Evolutionary conservation across 768 basidiomycete genomes (phyloP).

Genomic region (Strobilomyces confusus): DNA sequence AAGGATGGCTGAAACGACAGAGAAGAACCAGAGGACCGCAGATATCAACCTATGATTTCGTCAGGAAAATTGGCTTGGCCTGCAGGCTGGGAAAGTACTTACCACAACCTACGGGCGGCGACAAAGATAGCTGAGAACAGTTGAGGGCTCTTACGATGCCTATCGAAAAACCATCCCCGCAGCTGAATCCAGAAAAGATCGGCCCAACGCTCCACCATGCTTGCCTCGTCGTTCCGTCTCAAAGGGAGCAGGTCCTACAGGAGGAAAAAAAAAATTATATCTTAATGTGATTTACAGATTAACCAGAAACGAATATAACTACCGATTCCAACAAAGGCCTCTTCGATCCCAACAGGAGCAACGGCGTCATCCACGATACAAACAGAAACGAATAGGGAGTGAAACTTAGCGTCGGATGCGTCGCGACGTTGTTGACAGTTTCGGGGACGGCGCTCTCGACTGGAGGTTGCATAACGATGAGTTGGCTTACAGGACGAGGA

Average conservation of each 20-base stretch:
- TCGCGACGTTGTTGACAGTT: slow-evolving; percentile 15
- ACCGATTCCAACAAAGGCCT: slow-evolving; percentile 30
- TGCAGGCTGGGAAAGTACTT: neutral
- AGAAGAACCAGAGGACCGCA: slow-evolving; percentile 28
- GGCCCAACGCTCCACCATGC: slow-evolving; percentile 22
- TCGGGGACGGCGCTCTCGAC: slow-evolving; percentile 13
- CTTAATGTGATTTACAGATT: slow-evolving; percentile 18
- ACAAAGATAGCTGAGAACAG: slow-evolving; percentile 18
- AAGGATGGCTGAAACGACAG: slow-evolving; percentile 18
- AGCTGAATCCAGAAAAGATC: slow-evolving; percentile 24
- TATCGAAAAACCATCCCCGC: slow-evolving; percentile 18
- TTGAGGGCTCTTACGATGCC: slow-evolving; percentile 8
- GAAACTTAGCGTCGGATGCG: slow-evolving; percentile 18
- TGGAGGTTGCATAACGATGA: slow-evolving; percentile 25
- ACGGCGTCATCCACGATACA: slow-evolving; percentile 26
- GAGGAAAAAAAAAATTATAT: slow-evolving; percentile 9
- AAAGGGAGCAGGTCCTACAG: slow-evolving; percentile 25
- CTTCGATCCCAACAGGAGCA: slow-evolving; percentile 24
- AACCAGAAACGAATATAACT: slow-evolving; percentile 26
- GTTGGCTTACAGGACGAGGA: slow-evolving; percentile 11
- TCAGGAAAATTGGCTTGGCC: neutral
- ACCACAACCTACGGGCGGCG: slow-evolving; percentile 17
- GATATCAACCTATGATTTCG: slow-evolving; percentile 20
- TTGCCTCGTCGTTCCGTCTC: slow-evolving; percentile 24
- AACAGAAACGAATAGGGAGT: slow-evolving; percentile 16